Evolutionary conservation across 495 filamentous ascomycete species (phyloP).

Genomic region (Penicillium dipodomyicola): DNA sequence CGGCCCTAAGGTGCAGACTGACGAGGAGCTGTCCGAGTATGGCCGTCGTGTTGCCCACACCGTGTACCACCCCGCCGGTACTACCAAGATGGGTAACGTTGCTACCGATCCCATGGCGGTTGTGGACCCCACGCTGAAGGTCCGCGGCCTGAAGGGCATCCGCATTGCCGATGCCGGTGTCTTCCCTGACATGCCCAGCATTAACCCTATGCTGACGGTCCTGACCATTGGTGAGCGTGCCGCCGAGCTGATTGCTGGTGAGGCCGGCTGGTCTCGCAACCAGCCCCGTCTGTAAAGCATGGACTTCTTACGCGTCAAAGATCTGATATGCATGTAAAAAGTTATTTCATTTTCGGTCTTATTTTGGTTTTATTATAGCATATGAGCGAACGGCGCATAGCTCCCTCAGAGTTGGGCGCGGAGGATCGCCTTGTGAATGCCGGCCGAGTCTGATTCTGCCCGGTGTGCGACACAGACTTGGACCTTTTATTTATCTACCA

Average conservation of each 20-base stretch:
- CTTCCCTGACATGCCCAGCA: constrained; percentile 64
- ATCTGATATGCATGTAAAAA: constrained; percentile 15
- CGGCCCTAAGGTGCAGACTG: constrained; percentile 62
- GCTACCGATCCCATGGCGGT: constrained; percentile 61
- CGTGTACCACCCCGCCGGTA: constrained; percentile 83
- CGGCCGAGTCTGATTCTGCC: neutral
- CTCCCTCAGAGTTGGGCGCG: constrained; percentile 5
- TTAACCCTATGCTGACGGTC: constrained; percentile 69
- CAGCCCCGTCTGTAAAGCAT: constrained; percentile 43
- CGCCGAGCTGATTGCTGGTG: constrained; percentile 62
- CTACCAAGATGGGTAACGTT: constrained; percentile 80
- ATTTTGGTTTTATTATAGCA: constrained; percentile 21
- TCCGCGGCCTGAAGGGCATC: constrained; percentile 56
- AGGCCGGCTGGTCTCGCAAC: constrained; percentile 57
- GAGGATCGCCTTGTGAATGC: neutral
- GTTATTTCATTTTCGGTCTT: neutral
- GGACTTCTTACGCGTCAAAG: constrained; percentile 6
- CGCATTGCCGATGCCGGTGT: constrained; percentile 67
- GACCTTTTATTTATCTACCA: constrained; percentile 1
- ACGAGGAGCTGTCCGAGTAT: constrained; percentile 73
- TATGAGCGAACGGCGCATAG: constrained; percentile 27
- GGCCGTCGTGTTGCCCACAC: constrained; percentile 74
- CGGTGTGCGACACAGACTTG: constrained; percentile 16
- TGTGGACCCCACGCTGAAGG: constrained; percentile 56
- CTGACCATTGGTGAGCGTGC: constrained; percentile 62